Evolutionary conservation across 2,329 filamentous ascomycete species (phyloP).

Genomic region (Apiospora koreana): DNA sequence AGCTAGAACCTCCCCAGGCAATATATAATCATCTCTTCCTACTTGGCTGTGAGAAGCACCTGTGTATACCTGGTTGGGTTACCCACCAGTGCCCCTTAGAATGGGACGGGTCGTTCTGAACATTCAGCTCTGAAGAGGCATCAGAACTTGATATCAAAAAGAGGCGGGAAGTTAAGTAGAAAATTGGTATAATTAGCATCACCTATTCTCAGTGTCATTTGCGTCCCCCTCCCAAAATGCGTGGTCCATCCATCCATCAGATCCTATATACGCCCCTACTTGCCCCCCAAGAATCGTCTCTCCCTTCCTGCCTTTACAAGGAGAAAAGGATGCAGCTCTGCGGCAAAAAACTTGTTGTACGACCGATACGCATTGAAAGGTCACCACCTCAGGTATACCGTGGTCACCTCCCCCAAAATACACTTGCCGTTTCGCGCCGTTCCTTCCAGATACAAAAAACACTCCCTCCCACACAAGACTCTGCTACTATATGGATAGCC

Average conservation of each 20-base stretch:
- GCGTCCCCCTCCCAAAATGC: neutral
- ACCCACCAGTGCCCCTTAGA: neutral
- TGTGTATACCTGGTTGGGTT: neutral
- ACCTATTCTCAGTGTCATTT: neutral
- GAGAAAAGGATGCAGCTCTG: neutral
- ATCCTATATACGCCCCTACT: slow-evolving; percentile 4
- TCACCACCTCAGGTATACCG: neutral
- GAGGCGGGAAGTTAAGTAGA: neutral
- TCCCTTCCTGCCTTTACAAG: neutral
- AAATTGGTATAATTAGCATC: slow-evolving; percentile 6
- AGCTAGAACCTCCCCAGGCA: too few relatives aligned
- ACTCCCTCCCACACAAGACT: slow-evolving; percentile 5
- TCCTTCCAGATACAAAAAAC: slow-evolving; percentile 11
- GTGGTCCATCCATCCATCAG: neutral
- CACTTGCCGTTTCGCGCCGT: slow-evolving; percentile 12
- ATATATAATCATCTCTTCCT: too few relatives aligned
- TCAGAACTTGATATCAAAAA: neutral
- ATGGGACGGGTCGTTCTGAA: neutral
- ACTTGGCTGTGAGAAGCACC: too few relatives aligned
- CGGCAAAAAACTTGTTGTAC: neutral
- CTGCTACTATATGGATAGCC: slow-evolving; percentile 20
- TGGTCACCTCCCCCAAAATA: slow-evolving; percentile 1
- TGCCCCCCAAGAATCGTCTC: neutral
- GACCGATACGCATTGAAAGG: neutral
- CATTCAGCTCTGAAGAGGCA: neutral